Conservation (phyloP, 805 yeast species). For the Kluyveromyces nonfermentans region DNA sequence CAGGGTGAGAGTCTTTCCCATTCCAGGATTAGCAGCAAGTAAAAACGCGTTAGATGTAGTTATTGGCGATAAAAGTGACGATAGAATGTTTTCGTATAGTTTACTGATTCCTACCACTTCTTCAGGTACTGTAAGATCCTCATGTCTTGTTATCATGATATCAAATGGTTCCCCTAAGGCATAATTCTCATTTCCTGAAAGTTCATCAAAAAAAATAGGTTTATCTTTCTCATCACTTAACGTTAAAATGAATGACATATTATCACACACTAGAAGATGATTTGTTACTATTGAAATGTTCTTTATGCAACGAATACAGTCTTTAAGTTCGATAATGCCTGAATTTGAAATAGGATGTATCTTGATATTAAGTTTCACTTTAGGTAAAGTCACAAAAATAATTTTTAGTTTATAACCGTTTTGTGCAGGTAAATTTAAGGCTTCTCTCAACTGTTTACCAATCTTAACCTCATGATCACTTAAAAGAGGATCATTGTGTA, state of each 20-base stretch:
- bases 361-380: neutral
- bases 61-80: constrained; percentile 13
- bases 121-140: neutral
- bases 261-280: neutral
- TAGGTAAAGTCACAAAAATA: neutral
- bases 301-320: neutral
- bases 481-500: neutral
- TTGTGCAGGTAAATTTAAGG: neutral
- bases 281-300: neutral
- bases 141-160: neutral
- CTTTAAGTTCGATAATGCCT: neutral
- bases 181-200: neutral
- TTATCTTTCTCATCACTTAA: neutral
- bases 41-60: constrained; percentile 39
- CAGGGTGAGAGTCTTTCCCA: constrained; percentile 64
- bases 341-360: constrained; percentile 2
- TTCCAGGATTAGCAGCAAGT: constrained; percentile 66
- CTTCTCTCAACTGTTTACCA: neutral
- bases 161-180: neutral
- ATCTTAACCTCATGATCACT: neutral
- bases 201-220: neutral
- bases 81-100: constrained; percentile 30
- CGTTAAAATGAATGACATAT: neutral
- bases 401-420: constrained; percentile 2
- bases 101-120: constrained; percentile 51